These are phyloP conservation scores for Theileria annulata DNA, from an alignment of 169 alveolate genomes.

Conservation along the genomic window DNA sequence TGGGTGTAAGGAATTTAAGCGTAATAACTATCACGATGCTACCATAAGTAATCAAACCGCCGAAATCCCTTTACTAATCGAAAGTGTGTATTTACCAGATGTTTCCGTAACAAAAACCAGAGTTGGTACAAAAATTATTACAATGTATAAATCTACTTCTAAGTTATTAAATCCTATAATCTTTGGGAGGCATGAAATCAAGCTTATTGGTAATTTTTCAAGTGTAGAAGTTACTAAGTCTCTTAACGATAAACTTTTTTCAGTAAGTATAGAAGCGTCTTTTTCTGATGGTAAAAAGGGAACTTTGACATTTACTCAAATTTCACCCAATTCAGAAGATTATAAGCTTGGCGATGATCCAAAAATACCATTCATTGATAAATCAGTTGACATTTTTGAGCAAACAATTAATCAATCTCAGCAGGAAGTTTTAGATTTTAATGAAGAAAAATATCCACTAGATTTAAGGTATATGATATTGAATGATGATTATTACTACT, in stretches of 20 bases:
- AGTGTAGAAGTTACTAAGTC: conserved; percentile 13
- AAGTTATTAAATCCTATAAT: conserved; percentile 42
- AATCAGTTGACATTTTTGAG: neutral
- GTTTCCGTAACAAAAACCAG: neutral
- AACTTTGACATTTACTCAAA: conserved; percentile 13
- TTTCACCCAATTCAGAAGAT: neutral
- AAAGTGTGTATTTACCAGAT: conserved; percentile 10
- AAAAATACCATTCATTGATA: conserved; percentile 3
- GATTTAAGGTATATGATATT: conserved; percentile 49
- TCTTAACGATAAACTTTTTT: neutral
- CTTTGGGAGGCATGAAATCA: conserved; percentile 59
- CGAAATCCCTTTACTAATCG: conserved; percentile 21
- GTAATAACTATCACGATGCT: neutral
- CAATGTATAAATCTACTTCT: neutral
- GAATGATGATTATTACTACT: conserved; percentile 21
- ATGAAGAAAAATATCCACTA: conserved; percentile 43
- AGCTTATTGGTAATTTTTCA: conserved; percentile 5
- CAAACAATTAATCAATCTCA: neutral
- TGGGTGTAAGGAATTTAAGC: neutral
- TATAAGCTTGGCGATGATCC: neutral
- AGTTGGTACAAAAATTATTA: conserved; percentile 13
- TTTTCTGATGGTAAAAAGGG: neutral
- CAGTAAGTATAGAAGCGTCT: conserved; percentile 6
- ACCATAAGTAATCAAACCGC: neutral
- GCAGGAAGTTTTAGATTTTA: conserved; percentile 43